phyloP scores from a whole-genome alignment of 2,329 filamentous ascomycete genomes.

The Sporothrix variecibatus region DNA sequence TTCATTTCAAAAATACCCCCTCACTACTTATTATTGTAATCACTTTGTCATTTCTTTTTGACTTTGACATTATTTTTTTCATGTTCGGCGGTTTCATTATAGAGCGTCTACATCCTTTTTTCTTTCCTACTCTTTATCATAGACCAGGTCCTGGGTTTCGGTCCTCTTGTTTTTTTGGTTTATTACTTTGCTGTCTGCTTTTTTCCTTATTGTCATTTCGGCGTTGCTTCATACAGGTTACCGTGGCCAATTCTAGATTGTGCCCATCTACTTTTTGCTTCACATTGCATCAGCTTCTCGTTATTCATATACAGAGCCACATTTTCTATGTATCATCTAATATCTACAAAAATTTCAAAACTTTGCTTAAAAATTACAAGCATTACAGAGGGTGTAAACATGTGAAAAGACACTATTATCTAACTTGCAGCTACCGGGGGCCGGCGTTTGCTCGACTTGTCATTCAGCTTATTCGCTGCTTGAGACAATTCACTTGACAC shows the following conservation, averaged over 20 bases:
- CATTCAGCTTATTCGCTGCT: too few relatives aligned
- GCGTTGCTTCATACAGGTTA: slow-evolving; percentile 13
- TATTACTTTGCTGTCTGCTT: background rate
- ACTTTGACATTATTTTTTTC: background rate
- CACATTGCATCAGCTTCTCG: background rate
- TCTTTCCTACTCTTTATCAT: background rate
- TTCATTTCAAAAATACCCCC: background rate
- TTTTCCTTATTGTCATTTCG: background rate
- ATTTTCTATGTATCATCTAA: background rate
- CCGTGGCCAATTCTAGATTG: background rate
- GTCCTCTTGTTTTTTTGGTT: background rate
- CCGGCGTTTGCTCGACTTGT: too few relatives aligned
- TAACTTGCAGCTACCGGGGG: too few relatives aligned
- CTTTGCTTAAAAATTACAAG: background rate
- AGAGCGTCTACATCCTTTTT: slow-evolving; percentile 4
- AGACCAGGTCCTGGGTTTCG: background rate
- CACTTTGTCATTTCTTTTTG: background rate
- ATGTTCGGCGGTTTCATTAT: slow-evolving; percentile 8
- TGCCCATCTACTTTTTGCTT: background rate
- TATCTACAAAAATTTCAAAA: background rate
- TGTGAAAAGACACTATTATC: too few relatives aligned
- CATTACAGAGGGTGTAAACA: too few relatives aligned
- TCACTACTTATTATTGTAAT: background rate
- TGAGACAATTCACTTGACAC: too few relatives aligned
- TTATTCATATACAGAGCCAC: background rate